phyloP scores from a whole-genome alignment of 1,139 yeast species.

The Magnusiomyces suaveolens region DNA sequence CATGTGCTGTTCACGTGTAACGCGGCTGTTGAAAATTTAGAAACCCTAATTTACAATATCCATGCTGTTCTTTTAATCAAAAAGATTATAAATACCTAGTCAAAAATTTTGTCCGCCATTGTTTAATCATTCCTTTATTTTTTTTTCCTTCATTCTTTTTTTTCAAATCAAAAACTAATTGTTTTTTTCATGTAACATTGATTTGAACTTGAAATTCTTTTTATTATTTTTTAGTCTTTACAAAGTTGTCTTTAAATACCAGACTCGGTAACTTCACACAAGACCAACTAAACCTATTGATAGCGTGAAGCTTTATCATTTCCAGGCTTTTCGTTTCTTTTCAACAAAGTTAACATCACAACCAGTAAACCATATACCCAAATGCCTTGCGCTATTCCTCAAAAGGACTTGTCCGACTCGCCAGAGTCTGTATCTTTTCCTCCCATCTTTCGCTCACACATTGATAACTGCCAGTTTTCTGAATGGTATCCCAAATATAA shows the following conservation, averaged over 20 bases:
- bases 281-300: background rate
- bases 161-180: too few relatives aligned
- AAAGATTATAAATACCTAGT: background rate
- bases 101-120: background rate
- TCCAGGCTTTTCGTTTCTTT: too few relatives aligned
- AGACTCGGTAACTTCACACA: background rate
- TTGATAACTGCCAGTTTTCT: conserved; percentile 62
- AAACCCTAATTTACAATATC: background rate
- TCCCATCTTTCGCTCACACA: conserved; percentile 30
- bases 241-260: background rate
- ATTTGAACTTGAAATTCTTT: background rate
- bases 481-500: conserved; percentile 58
- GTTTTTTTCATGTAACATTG: too few relatives aligned
- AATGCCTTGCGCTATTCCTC: background rate
- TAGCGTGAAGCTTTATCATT: too few relatives aligned
- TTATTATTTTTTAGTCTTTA: background rate
- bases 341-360: too few relatives aligned
- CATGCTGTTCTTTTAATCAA: background rate
- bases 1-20: too few relatives aligned
- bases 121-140: background rate
- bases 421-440: conserved; percentile 4
- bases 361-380: too few relatives aligned
- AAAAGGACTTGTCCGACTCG: background rate
- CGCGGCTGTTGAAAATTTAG: background rate
- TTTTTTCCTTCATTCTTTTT: background rate